phyloP scores from a whole-genome alignment of 2,329 filamentous ascomycete species.

The Xylariaceae sp. region DNA sequence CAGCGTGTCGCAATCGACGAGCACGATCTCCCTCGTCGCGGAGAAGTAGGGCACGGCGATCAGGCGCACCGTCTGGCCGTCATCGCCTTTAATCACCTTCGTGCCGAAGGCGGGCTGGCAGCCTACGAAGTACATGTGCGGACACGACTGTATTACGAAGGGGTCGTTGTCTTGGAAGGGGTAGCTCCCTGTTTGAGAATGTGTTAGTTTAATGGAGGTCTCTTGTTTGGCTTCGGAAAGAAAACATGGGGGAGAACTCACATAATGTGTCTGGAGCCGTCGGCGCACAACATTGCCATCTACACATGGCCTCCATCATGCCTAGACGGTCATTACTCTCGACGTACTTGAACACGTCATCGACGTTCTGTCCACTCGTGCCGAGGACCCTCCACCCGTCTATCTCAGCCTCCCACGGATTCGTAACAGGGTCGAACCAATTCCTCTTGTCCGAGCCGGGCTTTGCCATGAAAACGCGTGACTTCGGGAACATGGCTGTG shows the following conservation, averaged over 20 bases:
- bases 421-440: constrained; percentile 87
- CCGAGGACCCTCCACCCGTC: constrained; percentile 86
- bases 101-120: constrained; percentile 77
- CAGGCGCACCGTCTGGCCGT: constrained; percentile 67
- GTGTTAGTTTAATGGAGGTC: neutral
- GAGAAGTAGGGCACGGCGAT: constrained; percentile 80
- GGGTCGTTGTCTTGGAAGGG: constrained; percentile 93
- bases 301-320: constrained; percentile 91
- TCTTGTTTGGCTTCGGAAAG: too few species aligned
- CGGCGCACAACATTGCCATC: constrained; percentile 86
- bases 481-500: constrained; percentile 77
- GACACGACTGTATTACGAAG: constrained; percentile 78
- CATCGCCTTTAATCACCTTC: constrained; percentile 58
- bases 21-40: constrained; percentile 69
- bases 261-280: constrained; percentile 95
- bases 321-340: constrained; percentile 69
- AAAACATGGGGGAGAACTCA: constrained; percentile 42
- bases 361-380: constrained; percentile 85
- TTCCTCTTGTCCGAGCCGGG: constrained; percentile 47
- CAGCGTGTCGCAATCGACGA: constrained; percentile 81
- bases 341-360: constrained; percentile 91
- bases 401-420: constrained; percentile 86
- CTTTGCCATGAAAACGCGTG: constrained; percentile 60
- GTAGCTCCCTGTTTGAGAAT: constrained; percentile 65
- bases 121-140: constrained; percentile 86